Conservation (phyloP, 768 basidiomycete species). For the Rhizopogon rudus region DNA sequence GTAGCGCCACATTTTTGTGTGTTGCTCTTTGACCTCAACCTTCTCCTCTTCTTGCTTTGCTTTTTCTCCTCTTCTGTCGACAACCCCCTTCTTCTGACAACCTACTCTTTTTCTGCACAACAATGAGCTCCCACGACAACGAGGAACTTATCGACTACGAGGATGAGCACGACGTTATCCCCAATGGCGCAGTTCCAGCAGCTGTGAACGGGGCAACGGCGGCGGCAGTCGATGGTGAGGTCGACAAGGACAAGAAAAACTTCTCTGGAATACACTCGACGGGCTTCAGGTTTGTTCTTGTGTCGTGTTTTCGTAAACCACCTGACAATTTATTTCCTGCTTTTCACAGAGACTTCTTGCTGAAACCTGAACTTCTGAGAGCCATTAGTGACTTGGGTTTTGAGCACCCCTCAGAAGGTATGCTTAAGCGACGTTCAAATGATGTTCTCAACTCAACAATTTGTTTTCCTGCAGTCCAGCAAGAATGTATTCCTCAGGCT, state of each 20-base stretch:
- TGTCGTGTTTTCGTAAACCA: neutral
- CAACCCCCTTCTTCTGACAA: constrained; percentile 21
- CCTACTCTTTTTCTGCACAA: constrained; percentile 19
- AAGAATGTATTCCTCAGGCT: constrained; percentile 99
- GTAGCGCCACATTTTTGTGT: constrained; percentile 3
- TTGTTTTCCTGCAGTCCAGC: constrained; percentile 66
- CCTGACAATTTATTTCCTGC: neutral
- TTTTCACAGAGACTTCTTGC: constrained; percentile 80
- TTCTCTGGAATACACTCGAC: constrained; percentile 99
- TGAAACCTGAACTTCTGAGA: constrained; percentile 95
- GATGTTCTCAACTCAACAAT: neutral
- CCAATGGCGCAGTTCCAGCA: constrained; percentile 46
- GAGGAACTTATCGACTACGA: constrained; percentile 95
- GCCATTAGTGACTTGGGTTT: constrained; percentile 99
- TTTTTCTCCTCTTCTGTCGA: constrained; percentile 23
- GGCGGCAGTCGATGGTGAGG: constrained; percentile 43
- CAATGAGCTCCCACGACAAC: constrained; percentile 81
- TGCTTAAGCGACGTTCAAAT: constrained; percentile 9
- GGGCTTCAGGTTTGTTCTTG: constrained; percentile 77
- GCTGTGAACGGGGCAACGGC: constrained; percentile 45
- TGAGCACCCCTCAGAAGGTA: constrained; percentile 99
- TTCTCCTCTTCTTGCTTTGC: constrained; percentile 10
- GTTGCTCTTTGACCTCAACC: constrained; percentile 15
- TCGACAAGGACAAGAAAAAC: constrained; percentile 90
- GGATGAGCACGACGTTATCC: constrained; percentile 78